Percentiles rank a stretch among this genome's conserved stretches.
These are phyloP conservation scores for Penicillium goetzii DNA, from an alignment of 495 filamentous ascomycete species.

Conservation along the genomic window DNA sequence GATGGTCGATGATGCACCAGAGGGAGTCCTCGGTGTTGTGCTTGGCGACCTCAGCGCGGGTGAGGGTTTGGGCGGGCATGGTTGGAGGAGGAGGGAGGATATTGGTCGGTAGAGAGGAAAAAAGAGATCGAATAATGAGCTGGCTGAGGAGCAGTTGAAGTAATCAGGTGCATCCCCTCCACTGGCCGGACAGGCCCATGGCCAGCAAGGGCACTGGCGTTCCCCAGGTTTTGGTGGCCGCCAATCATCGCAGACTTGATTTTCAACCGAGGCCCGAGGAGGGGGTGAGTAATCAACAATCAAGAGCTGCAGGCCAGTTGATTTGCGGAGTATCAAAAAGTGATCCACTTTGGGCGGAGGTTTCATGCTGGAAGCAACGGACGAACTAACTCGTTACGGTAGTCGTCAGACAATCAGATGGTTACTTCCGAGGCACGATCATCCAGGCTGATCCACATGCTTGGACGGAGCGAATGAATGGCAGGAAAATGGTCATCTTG, in stretches of 20 bases:
- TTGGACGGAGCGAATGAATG: not conserved
- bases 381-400: not conserved
- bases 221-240: constrained; percentile 19
- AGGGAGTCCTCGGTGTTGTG: constrained; percentile 59
- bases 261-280: constrained; percentile 23
- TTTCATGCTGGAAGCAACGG: not conserved
- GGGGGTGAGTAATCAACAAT: not conserved
- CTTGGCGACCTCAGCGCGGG: constrained; percentile 53
- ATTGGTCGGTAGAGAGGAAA: not conserved
- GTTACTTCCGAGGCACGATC: constrained; percentile 6
- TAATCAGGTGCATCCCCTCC: not conserved
- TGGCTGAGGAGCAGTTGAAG: not conserved
- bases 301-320: not conserved
- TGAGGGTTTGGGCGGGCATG: constrained; percentile 41
- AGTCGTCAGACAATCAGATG: not conserved
- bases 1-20: constrained; percentile 63
- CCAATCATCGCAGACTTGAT: constrained; percentile 23
- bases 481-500: not conserved
- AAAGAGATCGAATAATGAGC: not conserved
- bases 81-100: not conserved
- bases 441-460: not conserved
- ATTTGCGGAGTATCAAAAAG: not conserved
- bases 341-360: not conserved
- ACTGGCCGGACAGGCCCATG: not conserved
- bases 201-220: constrained; percentile 1